Evolutionary conservation across 768 basidiomycete genomes (phyloP).

Genomic region (Steccherinum ochraceum): DNA sequence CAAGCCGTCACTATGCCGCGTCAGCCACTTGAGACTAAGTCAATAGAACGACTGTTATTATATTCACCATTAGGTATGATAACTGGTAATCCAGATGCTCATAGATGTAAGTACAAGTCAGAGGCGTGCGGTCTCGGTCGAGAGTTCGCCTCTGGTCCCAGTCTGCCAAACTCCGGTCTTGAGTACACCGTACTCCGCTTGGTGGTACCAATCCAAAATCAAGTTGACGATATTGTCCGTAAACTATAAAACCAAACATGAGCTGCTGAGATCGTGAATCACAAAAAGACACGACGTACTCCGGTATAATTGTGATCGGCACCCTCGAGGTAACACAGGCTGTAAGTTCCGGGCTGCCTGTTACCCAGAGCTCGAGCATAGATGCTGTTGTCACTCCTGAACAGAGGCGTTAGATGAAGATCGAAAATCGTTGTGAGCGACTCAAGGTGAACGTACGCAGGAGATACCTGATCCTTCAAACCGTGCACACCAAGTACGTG

Average conservation of each 20-base stretch:
- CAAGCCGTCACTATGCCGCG: no score
- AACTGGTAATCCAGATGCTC: no score
- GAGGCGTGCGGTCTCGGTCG: neutral
- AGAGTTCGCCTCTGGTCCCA: constrained; percentile 32
- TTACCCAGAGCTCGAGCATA: constrained; percentile 56
- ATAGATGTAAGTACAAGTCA: neutral
- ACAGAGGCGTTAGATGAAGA: no score
- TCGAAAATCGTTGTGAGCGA: neutral
- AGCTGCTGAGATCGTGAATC: neutral
- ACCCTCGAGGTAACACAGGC: constrained; percentile 60
- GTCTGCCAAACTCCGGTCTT: constrained; percentile 61
- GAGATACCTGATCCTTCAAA: constrained; percentile 59
- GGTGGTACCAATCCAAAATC: constrained; percentile 64
- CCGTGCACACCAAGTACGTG: constrained; percentile 80
- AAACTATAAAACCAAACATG: constrained; percentile 29
- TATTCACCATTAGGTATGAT: no score
- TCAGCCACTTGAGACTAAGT: no score
- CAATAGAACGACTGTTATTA: no score
- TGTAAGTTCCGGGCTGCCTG: constrained; percentile 63
- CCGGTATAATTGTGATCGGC: constrained; percentile 79
- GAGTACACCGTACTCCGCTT: constrained; percentile 38
- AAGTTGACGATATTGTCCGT: constrained; percentile 62
- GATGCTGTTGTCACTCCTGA: constrained; percentile 69
- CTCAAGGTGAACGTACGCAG: constrained; percentile 44
- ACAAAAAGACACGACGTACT: constrained; percentile 21